Evolutionary conservation across 202 grass and related monocot genomes (phyloP), one percentile per base, ranked within the genome.

Genomic region (Dendrocalamus latiflorus): DNA sequence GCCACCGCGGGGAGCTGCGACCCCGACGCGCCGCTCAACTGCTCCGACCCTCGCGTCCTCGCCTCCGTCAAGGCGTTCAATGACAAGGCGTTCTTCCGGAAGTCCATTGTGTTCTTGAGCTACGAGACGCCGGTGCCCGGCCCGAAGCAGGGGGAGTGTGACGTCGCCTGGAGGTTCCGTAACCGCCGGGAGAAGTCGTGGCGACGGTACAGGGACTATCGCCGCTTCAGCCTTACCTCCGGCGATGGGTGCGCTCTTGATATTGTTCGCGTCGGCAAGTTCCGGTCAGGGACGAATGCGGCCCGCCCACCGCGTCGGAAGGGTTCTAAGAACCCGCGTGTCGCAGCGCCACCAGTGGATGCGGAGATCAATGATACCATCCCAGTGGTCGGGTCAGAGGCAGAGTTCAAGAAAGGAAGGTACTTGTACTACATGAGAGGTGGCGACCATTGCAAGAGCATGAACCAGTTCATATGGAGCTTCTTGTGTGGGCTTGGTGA

Each of bases 381-480:
- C 77, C 96, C 96, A 0, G 76, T 83, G 5, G 83, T 98, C 8
- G 85, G 87, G 73, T 98, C 96, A 9, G 96, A 95, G 42, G 92
- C 96, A 6, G 91, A 92, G 56, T 98, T 98, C 83, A 93, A 81
- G 80, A 90, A 51, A 47, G 84, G 91, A 0, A 95, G 72, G 49
- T 98, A 98, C 57, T 70, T 98, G 25, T 98, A 98, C 87, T 98
- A 98, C 83, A 87, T 90, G 54, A 86, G 96, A 21, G 96, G 96
- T 0, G 96, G 96, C 0, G 96, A 98, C 81, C 87, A 95, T 38
- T 98, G 96, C 96, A 98, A 98, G 81, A 91, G 96, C 74, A 98
- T 98, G 96, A 98, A 95, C 83, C 96, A 98, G 70, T 98, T 85
- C 78, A 78, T 98, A 6, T 98, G 96, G 96, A 98, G 96, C 85